Evolutionary conservation across 1,284 basidiomycete species (phyloP).

Genomic region (Moesziomyces parantarcticus): DNA sequence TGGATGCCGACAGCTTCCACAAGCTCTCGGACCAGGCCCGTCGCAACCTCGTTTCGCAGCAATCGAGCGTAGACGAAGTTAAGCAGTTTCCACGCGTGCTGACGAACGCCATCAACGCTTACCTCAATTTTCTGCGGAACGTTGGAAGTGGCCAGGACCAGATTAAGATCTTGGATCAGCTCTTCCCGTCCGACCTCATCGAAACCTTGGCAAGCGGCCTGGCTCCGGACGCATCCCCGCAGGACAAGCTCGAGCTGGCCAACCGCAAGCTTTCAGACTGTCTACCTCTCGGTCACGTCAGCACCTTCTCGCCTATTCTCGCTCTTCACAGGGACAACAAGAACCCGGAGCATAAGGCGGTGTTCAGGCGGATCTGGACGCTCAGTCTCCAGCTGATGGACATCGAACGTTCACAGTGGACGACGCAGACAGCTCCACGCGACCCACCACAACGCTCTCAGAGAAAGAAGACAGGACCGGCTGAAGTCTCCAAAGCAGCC

Average conservation of each 20-base stretch:
- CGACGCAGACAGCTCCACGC: not conserved
- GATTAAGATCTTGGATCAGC: slow-evolving; percentile 18
- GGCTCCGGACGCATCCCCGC: slow-evolving; percentile 17
- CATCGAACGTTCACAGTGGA: slow-evolving; percentile 8
- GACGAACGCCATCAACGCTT: slow-evolving; percentile 21
- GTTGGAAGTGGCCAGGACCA: slow-evolving; percentile 10
- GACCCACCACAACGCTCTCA: not conserved
- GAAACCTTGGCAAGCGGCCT: slow-evolving; percentile 19
- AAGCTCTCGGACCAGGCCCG: slow-evolving; percentile 20
- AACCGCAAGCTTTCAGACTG: slow-evolving; percentile 25
- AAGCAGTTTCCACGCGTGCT: slow-evolving; percentile 26
- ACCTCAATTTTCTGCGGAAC: slow-evolving; percentile 11
- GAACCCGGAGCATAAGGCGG: slow-evolving; percentile 4
- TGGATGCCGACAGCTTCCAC: slow-evolving; percentile 19
- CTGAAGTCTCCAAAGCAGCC: not conserved
- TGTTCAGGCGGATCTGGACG: slow-evolving; percentile 15
- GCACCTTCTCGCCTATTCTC: slow-evolving; percentile 16
- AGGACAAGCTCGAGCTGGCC: slow-evolving; percentile 36
- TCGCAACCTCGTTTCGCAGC: slow-evolving; percentile 40
- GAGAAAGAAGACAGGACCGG: not conserved
- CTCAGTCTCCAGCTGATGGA: slow-evolving; percentile 15
- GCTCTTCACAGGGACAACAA: not conserved
- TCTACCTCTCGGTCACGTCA: slow-evolving; percentile 24
- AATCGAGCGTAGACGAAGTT: slow-evolving; percentile 28
- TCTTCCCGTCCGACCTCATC: slow-evolving; percentile 23